Conservation (phyloP, 2,329 filamentous ascomycete genomes). For the Capronia epimyces region DNA sequence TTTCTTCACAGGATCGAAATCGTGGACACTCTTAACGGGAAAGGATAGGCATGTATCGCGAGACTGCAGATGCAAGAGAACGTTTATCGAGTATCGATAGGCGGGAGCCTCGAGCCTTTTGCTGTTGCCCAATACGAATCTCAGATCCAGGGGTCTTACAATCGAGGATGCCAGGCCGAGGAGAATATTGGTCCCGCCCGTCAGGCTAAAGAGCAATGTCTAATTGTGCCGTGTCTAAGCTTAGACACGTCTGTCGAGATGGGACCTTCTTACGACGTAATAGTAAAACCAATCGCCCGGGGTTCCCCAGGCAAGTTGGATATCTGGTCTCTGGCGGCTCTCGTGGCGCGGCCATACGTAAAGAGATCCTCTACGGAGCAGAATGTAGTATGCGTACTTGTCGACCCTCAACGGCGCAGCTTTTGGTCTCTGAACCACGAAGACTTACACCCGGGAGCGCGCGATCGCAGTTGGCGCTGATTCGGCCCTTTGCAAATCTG, state of each 20-base stretch:
- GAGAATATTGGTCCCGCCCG: conserved; percentile 23
- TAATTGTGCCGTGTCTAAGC: conserved; percentile 24
- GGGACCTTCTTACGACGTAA: not conserved
- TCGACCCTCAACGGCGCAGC: not conserved
- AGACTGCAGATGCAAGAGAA: conserved; percentile 9
- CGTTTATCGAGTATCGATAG: conserved; percentile 26
- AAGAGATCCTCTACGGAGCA: not conserved
- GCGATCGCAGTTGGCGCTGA: conserved; percentile 10
- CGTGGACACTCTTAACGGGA: not conserved
- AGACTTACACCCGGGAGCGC: not conserved
- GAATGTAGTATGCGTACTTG: too few relatives aligned
- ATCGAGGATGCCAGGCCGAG: conserved; percentile 10
- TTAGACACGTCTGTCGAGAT: conserved; percentile 21
- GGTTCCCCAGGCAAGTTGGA: not conserved
- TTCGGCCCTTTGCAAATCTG: conserved; percentile 21
- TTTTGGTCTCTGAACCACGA: not conserved
- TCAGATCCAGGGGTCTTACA: conserved; percentile 16
- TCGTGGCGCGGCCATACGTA: not conserved
- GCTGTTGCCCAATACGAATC: conserved; percentile 21
- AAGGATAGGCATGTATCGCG: conserved; percentile 12
- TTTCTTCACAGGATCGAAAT: not conserved
- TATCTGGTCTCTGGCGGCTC: not conserved
- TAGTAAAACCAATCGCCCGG: not conserved
- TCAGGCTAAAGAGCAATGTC: conserved; percentile 18
- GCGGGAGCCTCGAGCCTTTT: conserved; percentile 23